A percentile compares a stretch with the other conserved stretches of the same genome.
These are phyloP conservation scores for Claviceps arundinis DNA, from an alignment of 2,329 filamentous ascomycete genomes.

Conservation along the genomic window DNA sequence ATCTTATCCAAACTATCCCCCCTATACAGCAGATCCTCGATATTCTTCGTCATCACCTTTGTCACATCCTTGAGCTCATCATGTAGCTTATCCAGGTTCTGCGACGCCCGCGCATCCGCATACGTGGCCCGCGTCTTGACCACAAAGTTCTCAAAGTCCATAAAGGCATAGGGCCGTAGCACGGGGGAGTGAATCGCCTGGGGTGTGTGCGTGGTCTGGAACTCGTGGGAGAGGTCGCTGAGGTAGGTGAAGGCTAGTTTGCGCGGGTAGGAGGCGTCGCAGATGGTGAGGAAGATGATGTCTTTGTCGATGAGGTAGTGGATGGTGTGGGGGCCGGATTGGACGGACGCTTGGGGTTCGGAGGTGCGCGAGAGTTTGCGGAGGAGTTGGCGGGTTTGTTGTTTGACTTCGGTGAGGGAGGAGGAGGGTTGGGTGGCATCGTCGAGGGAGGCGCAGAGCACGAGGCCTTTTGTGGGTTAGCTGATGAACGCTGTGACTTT, in stretches of 20 bases:
- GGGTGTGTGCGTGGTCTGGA: slow-evolving; percentile 69
- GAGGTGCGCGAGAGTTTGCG: slow-evolving; percentile 79
- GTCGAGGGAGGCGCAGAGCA: slow-evolving; percentile 89
- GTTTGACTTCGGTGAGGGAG: slow-evolving; percentile 75
- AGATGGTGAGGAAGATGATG: slow-evolving; percentile 86
- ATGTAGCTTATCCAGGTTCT: slow-evolving; percentile 90
- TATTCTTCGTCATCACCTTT: slow-evolving; percentile 99
- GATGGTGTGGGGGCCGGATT: slow-evolving; percentile 67
- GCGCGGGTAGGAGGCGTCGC: slow-evolving; percentile 85
- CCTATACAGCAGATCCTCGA: slow-evolving; percentile 90
- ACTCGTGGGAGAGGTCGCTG: slow-evolving; percentile 79
- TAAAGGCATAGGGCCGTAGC: slow-evolving; percentile 86
- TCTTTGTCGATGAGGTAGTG: slow-evolving; percentile 80
- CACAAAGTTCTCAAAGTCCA: slow-evolving; percentile 98
- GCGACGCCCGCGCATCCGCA: slow-evolving; percentile 77
- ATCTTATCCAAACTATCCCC: slow-evolving; percentile 92
- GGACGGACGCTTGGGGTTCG: slow-evolving; percentile 83
- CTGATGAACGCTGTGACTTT: neutral
- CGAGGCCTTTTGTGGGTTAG: slow-evolving; percentile 52
- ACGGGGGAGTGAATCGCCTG: slow-evolving; percentile 59
- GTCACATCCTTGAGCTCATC: slow-evolving; percentile 96
- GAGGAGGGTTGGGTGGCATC: slow-evolving; percentile 40
- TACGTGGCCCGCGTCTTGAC: slow-evolving; percentile 86
- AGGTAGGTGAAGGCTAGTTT: slow-evolving; percentile 99
- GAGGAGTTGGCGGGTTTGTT: slow-evolving; percentile 80